Evolutionary conservation across 2,329 filamentous ascomycete genomes (phyloP), one percentile per base, ranked within the genome.

Genomic region (Aureobasidium musti): DNA sequence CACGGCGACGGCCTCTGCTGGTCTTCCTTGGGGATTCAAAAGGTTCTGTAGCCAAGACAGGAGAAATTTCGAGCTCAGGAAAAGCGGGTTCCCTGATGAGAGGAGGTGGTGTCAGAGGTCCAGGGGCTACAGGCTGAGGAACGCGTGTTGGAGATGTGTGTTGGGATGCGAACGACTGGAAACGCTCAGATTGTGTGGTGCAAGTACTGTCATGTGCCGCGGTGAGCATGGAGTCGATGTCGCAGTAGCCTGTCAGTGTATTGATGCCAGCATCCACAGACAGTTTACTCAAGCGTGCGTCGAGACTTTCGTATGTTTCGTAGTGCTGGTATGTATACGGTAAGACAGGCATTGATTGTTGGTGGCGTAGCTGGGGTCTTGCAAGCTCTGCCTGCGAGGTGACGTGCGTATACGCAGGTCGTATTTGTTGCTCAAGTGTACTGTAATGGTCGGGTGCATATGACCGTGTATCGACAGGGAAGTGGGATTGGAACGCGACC

Each of bases 231-330:
- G 41, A 63, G 30, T 63, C 41, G 23, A 37, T 50, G 19, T 45
- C 45, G 23, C 45, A 49, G 39, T 63, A 63, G 33, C 43, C 45
- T 19, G 59, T 50, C 45, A 57, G 23, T 19, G 28, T 50, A 26
- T 52, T 49, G 45, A 49, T 37, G 28, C 41, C 59, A 3, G 57
- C 33, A 37, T 45, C 41, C 10, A 45, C 23, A 2, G 41, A 45
- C 6, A 63, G 26, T 6, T 30, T 50, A 26, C 47, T 50, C 11
- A 30, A 8, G 8, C 23, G 47, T 30, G 14, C 47, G 17, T 50
- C 47, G 6, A 50, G 47, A n/a, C 23, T 50, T 5, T 50, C 14
- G 26, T 28, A 30, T 4, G 47, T 7, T 2, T 50, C 28, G 1
- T 14, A 19, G 14, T 50, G 47, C 14, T 30, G 23, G 14, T 50